A percentile compares a stretch with the other conserved stretches of the same genome.
Conservation (phyloP, 2,329 filamentous ascomycete genomes). For the Trichoderma sp. region DNA sequence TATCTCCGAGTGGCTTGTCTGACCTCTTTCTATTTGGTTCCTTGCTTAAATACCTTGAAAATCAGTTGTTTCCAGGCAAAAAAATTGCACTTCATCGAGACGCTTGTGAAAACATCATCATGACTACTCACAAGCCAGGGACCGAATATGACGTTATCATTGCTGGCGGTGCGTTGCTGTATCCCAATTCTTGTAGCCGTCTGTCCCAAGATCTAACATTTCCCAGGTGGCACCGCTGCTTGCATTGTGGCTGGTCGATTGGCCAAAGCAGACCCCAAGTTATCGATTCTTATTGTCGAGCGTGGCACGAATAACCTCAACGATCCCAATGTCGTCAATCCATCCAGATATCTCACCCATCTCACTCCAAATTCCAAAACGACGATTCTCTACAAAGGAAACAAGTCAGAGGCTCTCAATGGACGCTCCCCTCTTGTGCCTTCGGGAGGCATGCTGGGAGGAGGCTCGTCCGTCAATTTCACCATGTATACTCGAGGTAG, state of each 20-base stretch:
- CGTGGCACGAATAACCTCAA: conserved; percentile 37
- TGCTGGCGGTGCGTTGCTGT: conserved; percentile 29
- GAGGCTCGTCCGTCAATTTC: conserved; percentile 42
- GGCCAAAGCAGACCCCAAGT: conserved; percentile 34
- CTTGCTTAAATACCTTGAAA: neutral
- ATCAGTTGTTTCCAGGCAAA: neutral
- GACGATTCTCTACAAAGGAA: conserved; percentile 34
- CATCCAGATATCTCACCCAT: conserved; percentile 33
- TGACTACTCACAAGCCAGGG: conserved; percentile 29
- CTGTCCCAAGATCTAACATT: neutral
- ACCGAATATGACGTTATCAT: conserved; percentile 35
- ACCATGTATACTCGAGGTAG: conserved; percentile 40
- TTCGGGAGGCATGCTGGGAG: conserved; percentile 38
- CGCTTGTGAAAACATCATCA: neutral
- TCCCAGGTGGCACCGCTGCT: conserved; percentile 35
- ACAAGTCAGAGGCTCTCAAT: conserved; percentile 34
- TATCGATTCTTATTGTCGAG: conserved; percentile 39
- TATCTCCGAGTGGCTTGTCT: neutral
- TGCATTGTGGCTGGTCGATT: conserved; percentile 38
- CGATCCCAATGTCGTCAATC: conserved; percentile 34
- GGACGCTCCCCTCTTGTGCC: conserved; percentile 34
- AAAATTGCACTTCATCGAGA: neutral
- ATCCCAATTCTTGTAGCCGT: neutral
- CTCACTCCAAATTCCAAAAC: conserved; percentile 33
- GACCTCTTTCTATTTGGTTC: neutral